Conservation (phyloP, 768 basidiomycete species). For the Boletus huronensis region DNA sequence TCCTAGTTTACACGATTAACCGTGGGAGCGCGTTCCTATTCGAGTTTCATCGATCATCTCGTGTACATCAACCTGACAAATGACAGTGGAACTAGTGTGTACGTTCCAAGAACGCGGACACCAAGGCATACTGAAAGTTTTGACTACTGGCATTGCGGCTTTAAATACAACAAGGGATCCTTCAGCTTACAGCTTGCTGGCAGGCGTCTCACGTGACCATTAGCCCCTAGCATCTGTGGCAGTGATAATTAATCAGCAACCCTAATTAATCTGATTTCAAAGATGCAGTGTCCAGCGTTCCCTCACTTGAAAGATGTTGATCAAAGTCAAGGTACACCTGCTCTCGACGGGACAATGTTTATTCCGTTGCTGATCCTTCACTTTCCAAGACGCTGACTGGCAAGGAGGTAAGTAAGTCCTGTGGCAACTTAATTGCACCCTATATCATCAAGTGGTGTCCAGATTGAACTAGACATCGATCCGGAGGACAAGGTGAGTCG, state of each 20-base stretch:
- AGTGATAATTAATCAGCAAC: not conserved
- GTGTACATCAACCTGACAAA: too few relatives aligned
- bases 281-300: not conserved
- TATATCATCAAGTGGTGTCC: constrained; percentile 12
- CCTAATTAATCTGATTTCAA: not conserved
- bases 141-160: too few relatives aligned
- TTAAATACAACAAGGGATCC: too few relatives aligned
- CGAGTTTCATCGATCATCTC: too few relatives aligned
- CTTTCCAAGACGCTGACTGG: constrained; percentile 62
- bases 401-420: constrained; percentile 80
- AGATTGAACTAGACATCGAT: constrained; percentile 97
- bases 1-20: too few relatives aligned
- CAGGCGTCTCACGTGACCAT: not conserved
- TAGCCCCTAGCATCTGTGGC: not conserved
- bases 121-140: too few relatives aligned
- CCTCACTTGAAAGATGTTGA: constrained; percentile 19
- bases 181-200: too few relatives aligned
- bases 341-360: not conserved
- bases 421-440: not conserved
- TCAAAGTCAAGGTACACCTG: constrained; percentile 24
- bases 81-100: too few relatives aligned
- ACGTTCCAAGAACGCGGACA: too few relatives aligned
- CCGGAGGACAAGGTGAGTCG: constrained; percentile 71
- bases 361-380: not conserved
- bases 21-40: too few relatives aligned